These are phyloP conservation scores for Epichloe amarillans DNA, from an alignment of 2,329 filamentous ascomycete genomes.

Conservation along the genomic window DNA sequence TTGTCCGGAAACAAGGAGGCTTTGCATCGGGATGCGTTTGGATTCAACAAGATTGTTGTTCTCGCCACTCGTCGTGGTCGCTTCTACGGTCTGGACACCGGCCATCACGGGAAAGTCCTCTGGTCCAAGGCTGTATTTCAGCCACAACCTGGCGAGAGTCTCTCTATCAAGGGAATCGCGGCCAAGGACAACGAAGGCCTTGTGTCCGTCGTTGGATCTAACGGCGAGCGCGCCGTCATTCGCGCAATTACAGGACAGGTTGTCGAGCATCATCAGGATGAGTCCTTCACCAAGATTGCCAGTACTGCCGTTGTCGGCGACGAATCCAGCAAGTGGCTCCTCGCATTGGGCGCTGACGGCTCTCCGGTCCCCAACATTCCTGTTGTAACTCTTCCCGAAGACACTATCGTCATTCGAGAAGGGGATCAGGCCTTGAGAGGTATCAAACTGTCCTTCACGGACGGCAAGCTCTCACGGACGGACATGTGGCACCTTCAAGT, in stretches of 20 bases:
- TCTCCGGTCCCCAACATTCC: slow-evolving; percentile 31
- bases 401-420: slow-evolving; percentile 40
- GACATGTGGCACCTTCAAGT: slow-evolving; percentile 63
- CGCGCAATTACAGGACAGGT: slow-evolving; percentile 39
- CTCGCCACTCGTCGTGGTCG: slow-evolving; percentile 69
- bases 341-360: slow-evolving; percentile 39
- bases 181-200: slow-evolving; percentile 42
- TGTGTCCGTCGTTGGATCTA: slow-evolving; percentile 44
- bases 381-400: slow-evolving; percentile 31
- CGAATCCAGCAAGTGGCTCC: slow-evolving; percentile 36
- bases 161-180: slow-evolving; percentile 56
- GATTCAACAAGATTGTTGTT: slow-evolving; percentile 75
- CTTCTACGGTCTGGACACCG: slow-evolving; percentile 67
- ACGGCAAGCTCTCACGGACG: slow-evolving; percentile 28
- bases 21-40: slow-evolving; percentile 61
- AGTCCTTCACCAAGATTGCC: slow-evolving; percentile 5
- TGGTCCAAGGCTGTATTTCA: slow-evolving; percentile 60
- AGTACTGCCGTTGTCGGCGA: slow-evolving; percentile 41
- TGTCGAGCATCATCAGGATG: slow-evolving; percentile 3
- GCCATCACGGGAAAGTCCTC: slow-evolving; percentile 55
- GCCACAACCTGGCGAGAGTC: slow-evolving; percentile 38
- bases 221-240: slow-evolving; percentile 49
- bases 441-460: slow-evolving; percentile 34
- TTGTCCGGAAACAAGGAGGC: slow-evolving; percentile 28
- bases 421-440: slow-evolving; percentile 39